Evolutionary conservation across 2,329 filamentous ascomycete species (phyloP).

Genomic region (Metarhizium robertsii): DNA sequence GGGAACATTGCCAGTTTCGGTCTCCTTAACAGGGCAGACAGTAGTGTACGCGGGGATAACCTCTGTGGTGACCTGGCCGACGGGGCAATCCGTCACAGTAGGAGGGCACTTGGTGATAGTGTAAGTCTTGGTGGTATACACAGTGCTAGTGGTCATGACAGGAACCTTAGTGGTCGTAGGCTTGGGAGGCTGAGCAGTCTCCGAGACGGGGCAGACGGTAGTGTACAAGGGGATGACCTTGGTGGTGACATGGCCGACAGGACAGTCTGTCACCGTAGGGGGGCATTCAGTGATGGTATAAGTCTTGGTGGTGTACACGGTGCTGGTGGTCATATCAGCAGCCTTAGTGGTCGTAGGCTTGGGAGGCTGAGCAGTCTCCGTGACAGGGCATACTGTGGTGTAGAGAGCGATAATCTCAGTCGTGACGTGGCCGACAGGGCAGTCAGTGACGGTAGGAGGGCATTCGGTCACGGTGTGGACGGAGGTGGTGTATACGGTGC

Average conservation of each 20-base stretch:
- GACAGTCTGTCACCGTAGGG: conserved; percentile 41
- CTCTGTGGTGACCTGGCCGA: conserved; percentile 5
- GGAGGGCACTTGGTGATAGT: conserved; percentile 42
- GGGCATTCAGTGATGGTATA: conserved; percentile 47
- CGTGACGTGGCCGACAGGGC: conserved; percentile 24
- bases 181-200: conserved; percentile 8
- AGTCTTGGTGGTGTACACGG: conserved; percentile 43
- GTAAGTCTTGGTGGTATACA: conserved; percentile 27
- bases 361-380: conserved; percentile 9
- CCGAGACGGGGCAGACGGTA: conserved; percentile 26
- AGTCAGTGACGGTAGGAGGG: conserved; percentile 31
- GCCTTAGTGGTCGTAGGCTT: conserved; percentile 6
- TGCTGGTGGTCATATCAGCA: conserved; percentile 15
- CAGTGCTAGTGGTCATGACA: conserved; percentile 11
- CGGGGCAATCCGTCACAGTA: conserved; percentile 8
- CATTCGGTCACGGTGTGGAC: conserved; percentile 49
- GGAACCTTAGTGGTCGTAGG: conserved; percentile 5
- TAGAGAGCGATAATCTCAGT: conserved; percentile 32
- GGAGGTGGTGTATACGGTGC: conserved; percentile 29
- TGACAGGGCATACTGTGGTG: conserved; percentile 35
- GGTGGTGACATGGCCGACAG: conserved; percentile 22
- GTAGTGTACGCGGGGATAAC: conserved; percentile 4
- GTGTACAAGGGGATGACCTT: conserved; percentile 24
- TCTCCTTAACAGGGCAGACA: conserved; percentile 2
- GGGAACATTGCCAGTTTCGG: conserved; percentile 1